phyloP scores from a whole-genome alignment of 1,284 basidiomycete species.

The Coniferiporia sulphurascens region DNA sequence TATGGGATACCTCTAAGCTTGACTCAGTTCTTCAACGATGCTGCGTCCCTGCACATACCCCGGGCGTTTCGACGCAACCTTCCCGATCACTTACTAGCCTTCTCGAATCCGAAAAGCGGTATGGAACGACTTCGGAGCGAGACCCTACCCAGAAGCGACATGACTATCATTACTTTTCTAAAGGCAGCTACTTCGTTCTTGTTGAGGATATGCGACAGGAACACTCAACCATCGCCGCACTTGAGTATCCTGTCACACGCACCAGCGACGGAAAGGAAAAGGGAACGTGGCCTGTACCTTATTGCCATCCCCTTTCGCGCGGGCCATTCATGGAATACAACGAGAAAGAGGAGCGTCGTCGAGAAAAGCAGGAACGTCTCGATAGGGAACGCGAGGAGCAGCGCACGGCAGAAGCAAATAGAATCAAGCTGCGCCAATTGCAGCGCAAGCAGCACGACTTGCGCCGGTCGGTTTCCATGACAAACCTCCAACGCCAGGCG shows the following conservation, averaged over 20 bases:
- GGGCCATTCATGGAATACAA: conserved; percentile 72
- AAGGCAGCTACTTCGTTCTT: conserved; percentile 76
- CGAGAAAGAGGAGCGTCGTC: conserved; percentile 61
- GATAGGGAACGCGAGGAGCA: conserved; percentile 49
- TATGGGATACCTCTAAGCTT: conserved; percentile 79
- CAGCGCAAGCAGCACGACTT: conserved; percentile 54
- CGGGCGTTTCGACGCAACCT: conserved; percentile 3
- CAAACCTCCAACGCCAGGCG: conserved; percentile 58
- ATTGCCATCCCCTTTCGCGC: conserved; percentile 66
- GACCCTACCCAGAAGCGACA: conserved; percentile 85
- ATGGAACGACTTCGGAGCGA: conserved; percentile 83
- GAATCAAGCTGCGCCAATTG: conserved; percentile 34
- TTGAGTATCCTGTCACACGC: conserved; percentile 57
- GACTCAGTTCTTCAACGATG: conserved; percentile 70
- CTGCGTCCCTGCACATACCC: conserved; percentile 33
- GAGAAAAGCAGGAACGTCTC: conserved; percentile 50
- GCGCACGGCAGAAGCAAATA: conserved; percentile 30
- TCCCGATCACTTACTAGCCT: conserved; percentile 53
- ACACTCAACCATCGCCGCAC: conserved; percentile 61
- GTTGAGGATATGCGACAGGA: conserved; percentile 88
- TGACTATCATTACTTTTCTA: conserved; percentile 87
- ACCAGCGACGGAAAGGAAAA: conserved; percentile 46
- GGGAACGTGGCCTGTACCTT: conserved; percentile 62
- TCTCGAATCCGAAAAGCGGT: conserved; percentile 82
- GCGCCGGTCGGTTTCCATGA: conserved; percentile 74